Base-by-base conservation (phyloP, 2,329 filamentous ascomycete genomes). In the Madurella mycetomatis region DNA sequence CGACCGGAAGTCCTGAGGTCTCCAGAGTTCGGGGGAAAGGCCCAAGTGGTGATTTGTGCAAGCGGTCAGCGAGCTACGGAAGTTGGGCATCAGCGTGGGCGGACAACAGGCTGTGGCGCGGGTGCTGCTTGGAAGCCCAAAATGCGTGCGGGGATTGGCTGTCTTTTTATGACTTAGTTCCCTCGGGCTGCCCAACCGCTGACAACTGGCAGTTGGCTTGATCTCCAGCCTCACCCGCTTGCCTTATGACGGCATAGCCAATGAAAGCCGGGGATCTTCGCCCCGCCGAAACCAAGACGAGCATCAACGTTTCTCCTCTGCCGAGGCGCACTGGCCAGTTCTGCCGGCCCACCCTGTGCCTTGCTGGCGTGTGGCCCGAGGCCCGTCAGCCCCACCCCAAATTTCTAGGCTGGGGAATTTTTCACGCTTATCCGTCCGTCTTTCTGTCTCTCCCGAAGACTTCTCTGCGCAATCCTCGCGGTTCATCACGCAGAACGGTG, bases 41-140 rank as follows among this genome's bases (percentile, higher is more conserved):
- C 58, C 34, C 34, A 37, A 37, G 34, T 54, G 60, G 56, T 64
- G 62, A 65, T 59, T 65, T 63, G 60, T 63, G 62, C 62, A 62
- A 65, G 67, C 67, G 67, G 67, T 69, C 67, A 69, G 65, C 61
- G 60, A 62, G 55, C 47, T 51, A 49, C 43, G 62, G 61, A 65
- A 63, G 66, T 69, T 69, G 67, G 67, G 67, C 67, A 69, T 64
- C 66, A 67, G 61, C 61, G 56, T 48, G 54, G 53, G 49, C 49
- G 55, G 55, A 58, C 56, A 62, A 50, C 54, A 55, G 51, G 47
- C 48, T 65, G 57, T 62, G 63, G 59, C 58, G 62, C 59, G 61
- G 55, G 59, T 47, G n/a, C 54, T n/a, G 18, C 16, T 43, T 54
- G 39, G 45, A 18, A 53, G 56, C 55, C 49, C 53, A 47, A 49